Evolutionary conservation across 2,329 filamentous ascomycete species (phyloP), one percentile per base, ranked within the genome.

Genomic region (Aspergillus tanneri): DNA sequence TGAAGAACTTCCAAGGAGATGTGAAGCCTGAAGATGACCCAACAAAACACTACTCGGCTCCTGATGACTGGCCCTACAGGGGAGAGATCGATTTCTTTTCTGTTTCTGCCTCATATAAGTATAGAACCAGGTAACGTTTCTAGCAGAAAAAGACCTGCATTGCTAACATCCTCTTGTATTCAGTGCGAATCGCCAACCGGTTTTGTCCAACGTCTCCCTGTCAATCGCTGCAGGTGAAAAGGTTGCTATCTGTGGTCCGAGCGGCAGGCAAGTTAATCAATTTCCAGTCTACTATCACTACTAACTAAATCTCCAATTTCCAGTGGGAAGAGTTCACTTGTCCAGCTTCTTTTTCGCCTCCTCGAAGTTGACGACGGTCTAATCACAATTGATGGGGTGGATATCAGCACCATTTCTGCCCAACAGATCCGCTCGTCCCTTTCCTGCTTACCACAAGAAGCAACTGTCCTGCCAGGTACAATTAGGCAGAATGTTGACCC

Each of bases 1-100:
- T 83, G 52, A 79, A 77, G 58, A 71, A 72, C n/a, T 82, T 82
- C 52, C 72, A 70, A 1, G 67, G 70, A 5, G 70, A 67, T 23
- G 72, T 74, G 1, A 57, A 69, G 8, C 69, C 67, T 2, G 77
- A 80, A 54, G 68, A 79, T 38, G 62, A 63, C 60, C 60, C 5
- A 61, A 55, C 2, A 77, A 81, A 53, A 64, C n/a, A n/a, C n/a
- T n/a, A n/a, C n/a, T n/a, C n/a, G n/a, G n/a, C n/a, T n/a, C n/a
- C n/a, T n/a, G n/a, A n/a, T n/a, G 61, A 64, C 12, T 77, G 75
- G 75, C 75, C 75, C 0, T 60, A 63, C 2, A 55, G 67, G 9
- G 75, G 75, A 4, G 64, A 62, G 19, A 69, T 77, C 12, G 65
- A 71, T 28, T 74, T 77, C 60, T 63, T 67, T 19, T 61, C 66